These are phyloP conservation scores for Scalesia atractyloides DNA, from an alignment of 129 eudicot species.

Conservation along the genomic window DNA sequence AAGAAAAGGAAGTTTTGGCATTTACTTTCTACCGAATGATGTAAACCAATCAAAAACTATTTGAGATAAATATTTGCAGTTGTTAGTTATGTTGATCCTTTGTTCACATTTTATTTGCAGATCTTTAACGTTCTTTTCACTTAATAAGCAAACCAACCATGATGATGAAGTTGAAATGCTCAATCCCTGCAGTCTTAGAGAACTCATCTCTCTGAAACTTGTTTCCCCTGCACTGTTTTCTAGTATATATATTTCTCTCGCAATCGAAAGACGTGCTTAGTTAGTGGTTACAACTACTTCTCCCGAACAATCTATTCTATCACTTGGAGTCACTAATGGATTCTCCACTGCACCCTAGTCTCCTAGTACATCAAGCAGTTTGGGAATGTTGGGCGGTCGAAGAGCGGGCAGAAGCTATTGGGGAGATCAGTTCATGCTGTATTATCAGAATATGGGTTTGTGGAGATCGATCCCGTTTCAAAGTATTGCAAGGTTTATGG, in stretches of 20 bases:
- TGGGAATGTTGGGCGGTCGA: conserved; percentile 32
- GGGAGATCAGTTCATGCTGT: conserved; percentile 73
- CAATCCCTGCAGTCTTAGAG: no score
- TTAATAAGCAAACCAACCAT: not conserved
- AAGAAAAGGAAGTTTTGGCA: not conserved
- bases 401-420: conserved; percentile 57
- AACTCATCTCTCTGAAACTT: conserved; percentile 23
- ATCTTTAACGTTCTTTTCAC: not conserved
- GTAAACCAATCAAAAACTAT: not conserved
- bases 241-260: not conserved
- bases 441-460: conserved; percentile 65
- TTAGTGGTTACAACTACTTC: no score
- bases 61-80: not conserved
- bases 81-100: not conserved
- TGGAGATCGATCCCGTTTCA: conserved; percentile 44
- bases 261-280: no score
- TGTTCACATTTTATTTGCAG: not conserved
- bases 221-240: conserved; percentile 61
- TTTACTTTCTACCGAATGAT: not conserved
- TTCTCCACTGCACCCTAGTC: no score
- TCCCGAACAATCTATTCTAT: no score
- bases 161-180: conserved; percentile 11
- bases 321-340: no score
- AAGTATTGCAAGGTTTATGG: conserved; percentile 61
- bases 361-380: no score